These are phyloP conservation scores for Paraleonurus japonicus DNA, from an alignment of 257 asterid species.

Conservation along the genomic window DNA sequence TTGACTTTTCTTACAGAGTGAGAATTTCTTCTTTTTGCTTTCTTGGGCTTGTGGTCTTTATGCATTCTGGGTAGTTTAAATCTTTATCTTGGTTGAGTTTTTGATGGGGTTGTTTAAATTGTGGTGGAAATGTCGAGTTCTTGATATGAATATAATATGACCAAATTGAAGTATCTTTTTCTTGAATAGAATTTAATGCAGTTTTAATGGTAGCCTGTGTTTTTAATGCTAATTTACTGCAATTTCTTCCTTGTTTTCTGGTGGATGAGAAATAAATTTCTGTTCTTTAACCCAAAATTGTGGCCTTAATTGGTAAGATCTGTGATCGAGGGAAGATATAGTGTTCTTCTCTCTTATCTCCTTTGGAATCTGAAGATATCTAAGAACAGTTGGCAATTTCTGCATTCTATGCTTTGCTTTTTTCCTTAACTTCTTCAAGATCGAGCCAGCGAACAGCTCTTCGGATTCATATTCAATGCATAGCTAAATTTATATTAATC, in stretches of 20 bases:
- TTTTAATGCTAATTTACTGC: constrained; percentile 5
- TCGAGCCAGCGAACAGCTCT: background rate
- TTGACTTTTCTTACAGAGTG: background rate
- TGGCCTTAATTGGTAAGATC: constrained; percentile 20
- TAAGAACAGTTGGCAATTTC: background rate
- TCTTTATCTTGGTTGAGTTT: no score
- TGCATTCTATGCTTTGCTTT: background rate
- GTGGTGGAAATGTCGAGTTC: constrained; percentile 14
- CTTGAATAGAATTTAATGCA: background rate
- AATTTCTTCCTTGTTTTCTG: background rate
- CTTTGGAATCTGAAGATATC: background rate
- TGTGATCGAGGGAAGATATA: background rate
- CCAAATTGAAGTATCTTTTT: background rate
- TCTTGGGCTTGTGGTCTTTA: background rate
- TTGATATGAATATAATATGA: constrained; percentile 7
- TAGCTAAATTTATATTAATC: background rate
- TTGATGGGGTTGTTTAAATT: constrained; percentile 4
- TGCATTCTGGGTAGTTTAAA: constrained; percentile 20
- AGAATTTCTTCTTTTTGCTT: background rate
- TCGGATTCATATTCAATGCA: background rate
- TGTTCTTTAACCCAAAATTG: background rate
- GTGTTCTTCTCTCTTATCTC: background rate
- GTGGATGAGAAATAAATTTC: background rate
- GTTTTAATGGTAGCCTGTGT: background rate
- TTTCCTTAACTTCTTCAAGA: background rate